These are phyloP conservation scores for Mucor circinelloides DNA, from an alignment of 371 early-diverging fungal genomes.

Conservation along the genomic window DNA sequence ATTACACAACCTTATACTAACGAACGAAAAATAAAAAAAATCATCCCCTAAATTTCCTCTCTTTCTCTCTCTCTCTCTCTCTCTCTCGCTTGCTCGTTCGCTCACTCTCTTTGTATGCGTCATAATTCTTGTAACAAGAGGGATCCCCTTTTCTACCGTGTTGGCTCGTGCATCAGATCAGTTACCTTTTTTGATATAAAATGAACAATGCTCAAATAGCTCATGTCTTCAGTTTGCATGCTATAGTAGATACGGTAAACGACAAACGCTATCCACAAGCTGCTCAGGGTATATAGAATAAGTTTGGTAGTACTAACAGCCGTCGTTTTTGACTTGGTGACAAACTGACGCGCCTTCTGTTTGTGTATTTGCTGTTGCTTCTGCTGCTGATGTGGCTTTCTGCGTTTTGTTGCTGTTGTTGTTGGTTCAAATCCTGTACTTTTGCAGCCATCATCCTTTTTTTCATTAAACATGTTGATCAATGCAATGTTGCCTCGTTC, in stretches of 20 bases:
- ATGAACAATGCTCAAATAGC: slow-evolving; percentile 21
- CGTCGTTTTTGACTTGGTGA: neutral
- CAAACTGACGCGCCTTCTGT: neutral
- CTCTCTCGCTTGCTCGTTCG: neutral
- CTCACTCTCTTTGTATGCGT: neutral
- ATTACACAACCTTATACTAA: slow-evolving; percentile 2
- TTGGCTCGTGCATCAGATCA: slow-evolving; percentile 1
- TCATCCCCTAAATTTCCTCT: neutral
- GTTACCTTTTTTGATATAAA: slow-evolving; percentile 18
- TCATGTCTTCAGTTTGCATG: slow-evolving; percentile 10
- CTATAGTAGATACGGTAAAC: slow-evolving; percentile 4
- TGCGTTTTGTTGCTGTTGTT: neutral
- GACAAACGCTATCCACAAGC: slow-evolving; percentile 17
- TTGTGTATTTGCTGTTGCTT: slow-evolving; percentile 1
- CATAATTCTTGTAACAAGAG: neutral
- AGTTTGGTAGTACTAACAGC: neutral
- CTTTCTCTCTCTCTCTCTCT: too few relatives aligned
- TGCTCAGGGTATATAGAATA: neutral
- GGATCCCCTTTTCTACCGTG: neutral
- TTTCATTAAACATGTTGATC: slow-evolving; percentile 4
- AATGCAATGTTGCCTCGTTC: slow-evolving; percentile 2
- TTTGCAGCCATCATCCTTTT: neutral
- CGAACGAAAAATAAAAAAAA: neutral
- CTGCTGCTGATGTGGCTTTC: neutral
- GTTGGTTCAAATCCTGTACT: neutral